Evolutionary conservation across 2,329 filamentous ascomycete species (phyloP).

Genomic region (Botrytis cinerea): DNA sequence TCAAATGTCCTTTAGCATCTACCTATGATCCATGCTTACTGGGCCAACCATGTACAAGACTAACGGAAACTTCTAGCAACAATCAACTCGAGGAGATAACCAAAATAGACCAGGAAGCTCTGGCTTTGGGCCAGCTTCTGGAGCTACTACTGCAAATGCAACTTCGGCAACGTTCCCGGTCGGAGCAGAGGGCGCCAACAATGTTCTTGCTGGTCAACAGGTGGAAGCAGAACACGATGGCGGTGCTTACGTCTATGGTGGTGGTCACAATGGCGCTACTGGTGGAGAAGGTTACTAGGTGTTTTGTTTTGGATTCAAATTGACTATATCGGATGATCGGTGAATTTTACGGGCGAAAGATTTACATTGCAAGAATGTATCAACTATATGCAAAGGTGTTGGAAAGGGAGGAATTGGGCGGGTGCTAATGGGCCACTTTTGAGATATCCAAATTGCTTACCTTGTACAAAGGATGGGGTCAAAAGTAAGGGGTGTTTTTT

Average conservation of each 20-base stretch:
- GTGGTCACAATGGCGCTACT: constrained; percentile 59
- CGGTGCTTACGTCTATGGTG: constrained; percentile 46
- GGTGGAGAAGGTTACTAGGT: constrained; percentile 38
- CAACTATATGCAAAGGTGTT: constrained; percentile 37
- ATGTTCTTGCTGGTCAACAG: constrained; percentile 41
- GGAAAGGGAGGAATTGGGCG: constrained; percentile 30
- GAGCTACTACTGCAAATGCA: constrained; percentile 44
- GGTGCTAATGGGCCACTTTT: constrained; percentile 27
- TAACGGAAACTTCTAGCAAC: constrained; percentile 39
- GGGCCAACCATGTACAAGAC: constrained; percentile 15
- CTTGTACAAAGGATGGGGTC: constrained; percentile 38
- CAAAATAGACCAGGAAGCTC: constrained; percentile 55
- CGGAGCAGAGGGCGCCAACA: constrained; percentile 41
- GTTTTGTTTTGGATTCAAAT: constrained; percentile 16
- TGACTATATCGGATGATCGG: constrained; percentile 16
- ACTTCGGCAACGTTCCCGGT: constrained; percentile 38
- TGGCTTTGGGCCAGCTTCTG: constrained; percentile 50
- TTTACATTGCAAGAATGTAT: constrained; percentile 38
- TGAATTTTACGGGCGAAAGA: constrained; percentile 16
- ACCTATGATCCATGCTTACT: constrained; percentile 23
- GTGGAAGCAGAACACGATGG: constrained; percentile 42
- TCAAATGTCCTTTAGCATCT: constrained; percentile 15
- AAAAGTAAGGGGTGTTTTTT: constrained; percentile 38
- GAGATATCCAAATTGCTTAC: constrained; percentile 25
- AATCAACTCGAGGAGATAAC: constrained; percentile 69